phyloP scores from a whole-genome alignment of 495 filamentous ascomycete genomes.

The Neurospora africana region DNA sequence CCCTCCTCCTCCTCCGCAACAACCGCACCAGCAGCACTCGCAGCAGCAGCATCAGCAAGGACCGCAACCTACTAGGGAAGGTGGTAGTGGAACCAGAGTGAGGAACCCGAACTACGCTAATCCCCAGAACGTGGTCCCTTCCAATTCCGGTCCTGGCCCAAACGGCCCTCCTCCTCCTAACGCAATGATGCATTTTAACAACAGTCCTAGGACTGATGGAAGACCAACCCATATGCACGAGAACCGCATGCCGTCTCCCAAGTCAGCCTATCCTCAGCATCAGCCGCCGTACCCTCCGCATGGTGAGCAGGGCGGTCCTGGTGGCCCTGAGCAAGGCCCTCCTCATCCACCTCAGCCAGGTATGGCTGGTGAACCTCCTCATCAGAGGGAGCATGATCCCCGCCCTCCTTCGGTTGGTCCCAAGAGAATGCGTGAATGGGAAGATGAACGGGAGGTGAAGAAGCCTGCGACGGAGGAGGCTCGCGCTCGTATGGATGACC shows the following conservation, averaged over 20 bases:
- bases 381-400: conserved; percentile 59
- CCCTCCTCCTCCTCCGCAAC: conserved; percentile 45
- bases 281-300: conserved; percentile 65
- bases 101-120: conserved; percentile 61
- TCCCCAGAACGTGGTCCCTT: conserved; percentile 38
- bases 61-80: conserved; percentile 17
- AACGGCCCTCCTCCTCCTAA: conserved; percentile 51
- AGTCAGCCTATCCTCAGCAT: conserved; percentile 68
- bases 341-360: conserved; percentile 60
- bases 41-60: conserved; percentile 20
- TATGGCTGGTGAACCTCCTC: conserved; percentile 59
- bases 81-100: conserved; percentile 36
- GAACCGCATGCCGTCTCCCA: conserved; percentile 73
- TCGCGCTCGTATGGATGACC: conserved; percentile 76
- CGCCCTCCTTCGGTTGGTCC: conserved; percentile 67
- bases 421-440: conserved; percentile 86
- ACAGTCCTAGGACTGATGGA: conserved; percentile 74
- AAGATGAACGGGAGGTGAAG: conserved; percentile 68
- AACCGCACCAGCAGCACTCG: conserved; percentile 38
- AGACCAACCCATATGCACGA: conserved; percentile 62
- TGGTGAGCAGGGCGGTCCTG: conserved; percentile 45
- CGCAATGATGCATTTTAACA: conserved; percentile 67
- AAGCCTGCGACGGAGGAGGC: conserved; percentile 83
- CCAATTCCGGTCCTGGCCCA: conserved; percentile 11
- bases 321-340: conserved; percentile 65